Evolutionary conservation across 805 yeast genomes (phyloP), one percentile per base, ranked within the genome.

Genomic region (Sugiyamaella smithiae): DNA sequence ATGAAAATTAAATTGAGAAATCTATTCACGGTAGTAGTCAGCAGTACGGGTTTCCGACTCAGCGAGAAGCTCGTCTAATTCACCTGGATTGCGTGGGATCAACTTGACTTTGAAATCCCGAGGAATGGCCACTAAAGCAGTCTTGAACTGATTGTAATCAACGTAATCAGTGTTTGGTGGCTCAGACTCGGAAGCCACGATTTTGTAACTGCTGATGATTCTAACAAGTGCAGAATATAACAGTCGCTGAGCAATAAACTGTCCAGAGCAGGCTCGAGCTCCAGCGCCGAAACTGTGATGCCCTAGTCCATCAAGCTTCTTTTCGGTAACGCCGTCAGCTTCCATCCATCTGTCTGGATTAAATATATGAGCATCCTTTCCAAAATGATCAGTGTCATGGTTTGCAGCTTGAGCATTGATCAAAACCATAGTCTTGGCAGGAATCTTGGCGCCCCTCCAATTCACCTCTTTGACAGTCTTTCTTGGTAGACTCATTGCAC

Each of bases 341-440:
- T 60, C 59, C 49, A 61, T 36, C 54, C 60, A 63, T 12, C 67
- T 52, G 40, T 64, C 67, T 2, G 67, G 67, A 17, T 59, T 57
- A 49, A 63, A 63, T 2, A 38, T 45, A 16, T 51, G 49, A 5
- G 65, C 63, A 43, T 62, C 63, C 5, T 53, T 40, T 22, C 59
- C 62, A 9, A 55, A 50, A 24, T 63, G 57, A 37, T 48, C 55
- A 12, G 46, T 63, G 57, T 84, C 89, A 61, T 84, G 86, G 60
- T 84, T 83, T 1, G 83, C 90, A 1, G 84, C 81, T 69, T 75
- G 82, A 0, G 85, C 75, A 58, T 84, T 84, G 85, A 85, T 79
- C 37, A 82, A 68, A 43, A 84, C 57, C 0, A 74, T 67, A 0
- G 88, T 80, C 1, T 77, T 76, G 7, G 63, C 57, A 0, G 88